phyloP scores from a whole-genome alignment of 257 asterid genomes.

The Pogostemon cablin region DNA sequence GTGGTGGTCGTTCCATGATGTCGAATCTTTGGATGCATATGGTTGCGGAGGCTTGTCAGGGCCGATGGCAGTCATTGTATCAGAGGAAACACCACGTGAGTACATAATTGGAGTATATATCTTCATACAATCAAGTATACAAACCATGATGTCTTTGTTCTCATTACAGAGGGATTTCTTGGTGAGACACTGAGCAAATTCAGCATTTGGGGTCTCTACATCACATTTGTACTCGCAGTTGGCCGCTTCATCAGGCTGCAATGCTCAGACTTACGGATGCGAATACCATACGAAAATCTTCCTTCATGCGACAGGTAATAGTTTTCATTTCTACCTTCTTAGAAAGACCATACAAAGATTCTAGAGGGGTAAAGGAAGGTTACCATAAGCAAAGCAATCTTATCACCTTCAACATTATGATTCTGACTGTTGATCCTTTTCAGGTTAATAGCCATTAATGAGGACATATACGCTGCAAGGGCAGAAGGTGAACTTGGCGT shows the following conservation, averaged over 20 bases:
- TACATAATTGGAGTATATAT: background rate
- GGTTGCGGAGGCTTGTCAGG: slow-evolving; percentile 74
- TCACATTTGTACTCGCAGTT: slow-evolving; percentile 91
- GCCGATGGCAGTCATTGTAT: slow-evolving; percentile 90
- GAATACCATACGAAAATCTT: slow-evolving; percentile 93
- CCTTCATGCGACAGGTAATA: slow-evolving; percentile 89
- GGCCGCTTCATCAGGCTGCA: slow-evolving; percentile 93
- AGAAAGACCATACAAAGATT: background rate
- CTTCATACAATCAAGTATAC: background rate
- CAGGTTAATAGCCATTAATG: slow-evolving; percentile 93
- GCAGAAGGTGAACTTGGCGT: slow-evolving; percentile 97
- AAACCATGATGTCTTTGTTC: background rate
- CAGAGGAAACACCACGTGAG: slow-evolving; percentile 99
- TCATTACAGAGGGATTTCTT: slow-evolving; percentile 79
- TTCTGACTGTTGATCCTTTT: background rate
- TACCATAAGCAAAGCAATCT: too few species aligned
- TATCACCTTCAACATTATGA: background rate
- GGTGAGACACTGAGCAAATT: slow-evolving; percentile 98
- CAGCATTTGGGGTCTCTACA: slow-evolving; percentile 97
- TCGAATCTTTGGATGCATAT: slow-evolving; percentile 45
- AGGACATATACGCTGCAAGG: slow-evolving; percentile 93
- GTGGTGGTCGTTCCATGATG: slow-evolving; percentile 96
- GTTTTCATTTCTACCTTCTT: background rate
- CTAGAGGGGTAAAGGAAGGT: too few species aligned
- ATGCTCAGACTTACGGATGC: slow-evolving; percentile 90